Evolutionary conservation across 2,329 filamentous ascomycete species (phyloP).

Genomic region (Hypoxylon sp.): DNA sequence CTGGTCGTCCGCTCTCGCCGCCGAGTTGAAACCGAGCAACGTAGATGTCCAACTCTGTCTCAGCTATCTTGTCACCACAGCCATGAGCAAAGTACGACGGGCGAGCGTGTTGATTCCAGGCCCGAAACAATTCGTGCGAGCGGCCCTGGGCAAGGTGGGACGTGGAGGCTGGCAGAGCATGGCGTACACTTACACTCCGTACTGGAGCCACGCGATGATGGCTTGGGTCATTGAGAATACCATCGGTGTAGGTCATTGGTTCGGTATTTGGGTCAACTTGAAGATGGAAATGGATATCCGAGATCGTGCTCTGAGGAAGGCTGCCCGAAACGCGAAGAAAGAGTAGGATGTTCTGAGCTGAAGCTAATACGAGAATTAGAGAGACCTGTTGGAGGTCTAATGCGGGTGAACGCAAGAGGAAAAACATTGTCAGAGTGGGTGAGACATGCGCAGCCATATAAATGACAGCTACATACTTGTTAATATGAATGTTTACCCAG

Average conservation of each 20-base stretch:
- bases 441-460: not conserved
- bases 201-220: conserved; percentile 92
- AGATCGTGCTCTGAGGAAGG: conserved; percentile 84
- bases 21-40: conserved; percentile 83
- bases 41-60: conserved; percentile 93
- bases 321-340: conserved; percentile 84
- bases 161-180: conserved; percentile 82
- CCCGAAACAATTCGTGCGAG: conserved; percentile 83
- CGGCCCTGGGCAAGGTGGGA: conserved; percentile 84
- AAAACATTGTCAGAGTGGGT: not conserved
- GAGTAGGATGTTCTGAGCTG: conserved; percentile 38
- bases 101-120: conserved; percentile 83
- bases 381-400: not conserved
- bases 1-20: conserved; percentile 89
- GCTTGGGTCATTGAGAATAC: conserved; percentile 81
- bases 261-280: conserved; percentile 65
- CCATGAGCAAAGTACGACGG: conserved; percentile 95
- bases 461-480: not conserved
- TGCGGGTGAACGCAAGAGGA: not conserved
- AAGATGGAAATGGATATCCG: conserved; percentile 87
- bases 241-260: conserved; percentile 62
- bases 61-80: conserved; percentile 92
- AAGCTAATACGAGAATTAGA: not conserved
- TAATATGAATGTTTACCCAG: not conserved
- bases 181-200: conserved; percentile 88